Evolutionary conservation across 352 stramenopile genomes (phyloP), one percentile per base, ranked within the genome.

Genomic region (Phytophthora sp.): DNA sequence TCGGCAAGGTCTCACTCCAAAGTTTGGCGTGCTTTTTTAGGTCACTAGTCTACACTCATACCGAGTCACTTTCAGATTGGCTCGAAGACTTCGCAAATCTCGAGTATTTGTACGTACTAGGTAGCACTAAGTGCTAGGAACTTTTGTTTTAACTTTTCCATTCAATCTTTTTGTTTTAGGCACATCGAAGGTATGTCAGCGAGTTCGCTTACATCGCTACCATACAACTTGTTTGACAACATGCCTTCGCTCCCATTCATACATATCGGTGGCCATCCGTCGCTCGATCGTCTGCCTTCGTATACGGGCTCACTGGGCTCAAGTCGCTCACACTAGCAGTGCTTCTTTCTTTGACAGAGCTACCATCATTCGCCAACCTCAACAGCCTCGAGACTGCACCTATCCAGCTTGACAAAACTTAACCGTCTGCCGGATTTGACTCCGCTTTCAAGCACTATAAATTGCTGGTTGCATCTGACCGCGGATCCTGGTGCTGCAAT

Each of bases 31-130:
- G 5, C 35, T n/a, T n/a, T n/a, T n/a, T n/a, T n/a, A 42, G 35
- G 17, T 63, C 69, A 2, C 54, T 82, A 10, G 46, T 77, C 5
- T 75, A 82, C 43, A 70, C 69, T 0, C 57, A 77, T 23, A 82
- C 55, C 0, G 8, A 17, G 6, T 42, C 37, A 4, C 7, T 82
- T 15, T 58, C 73, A 15, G 32, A 27, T 3, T 77, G 73, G 69
- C 52, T 46, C 20, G 66, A 58, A 23, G 38, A 73, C 0, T 64
- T 77, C 30, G 52, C 51, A 0, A 39, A 66, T 0, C 66, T 82
- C 13, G 39, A 79, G 26, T 70, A 68, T 50, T 15, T 82, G 68
- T 76, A 51, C 11, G 49, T 53, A n/a, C n/a, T n/a, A n/a, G n/a
- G 9, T 5, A 24, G 12, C 6, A 5, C 6, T 17, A 42, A 5